A percentile compares a stretch with the other conserved stretches of the same genome.
Evolutionary conservation across 2,329 filamentous ascomycete genomes (phyloP).

Genomic region (Lizonia empirigonia): DNA sequence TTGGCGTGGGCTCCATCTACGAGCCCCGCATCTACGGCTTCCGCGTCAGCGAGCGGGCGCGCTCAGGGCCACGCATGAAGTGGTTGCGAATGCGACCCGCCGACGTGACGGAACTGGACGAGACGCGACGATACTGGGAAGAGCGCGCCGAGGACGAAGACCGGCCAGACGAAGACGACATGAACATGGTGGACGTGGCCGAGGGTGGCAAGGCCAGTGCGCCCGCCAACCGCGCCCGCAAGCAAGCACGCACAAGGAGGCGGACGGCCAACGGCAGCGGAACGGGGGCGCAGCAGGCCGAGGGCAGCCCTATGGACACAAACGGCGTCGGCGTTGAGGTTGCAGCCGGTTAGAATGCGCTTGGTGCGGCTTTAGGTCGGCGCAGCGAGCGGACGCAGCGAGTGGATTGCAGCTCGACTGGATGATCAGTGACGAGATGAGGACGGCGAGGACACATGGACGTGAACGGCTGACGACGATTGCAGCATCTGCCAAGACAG

Average conservation of each 20-base stretch:
- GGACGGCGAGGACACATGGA: background rate
- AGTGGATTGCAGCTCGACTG: background rate
- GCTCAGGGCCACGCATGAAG: constrained; percentile 92
- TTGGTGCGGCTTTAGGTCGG: background rate
- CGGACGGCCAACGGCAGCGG: constrained; percentile 41
- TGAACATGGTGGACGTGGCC: constrained; percentile 47
- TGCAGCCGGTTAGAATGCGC: constrained; percentile 27
- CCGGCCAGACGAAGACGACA: constrained; percentile 45
- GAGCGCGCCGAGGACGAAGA: constrained; percentile 52
- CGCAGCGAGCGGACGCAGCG: background rate
- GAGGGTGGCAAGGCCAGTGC: constrained; percentile 36
- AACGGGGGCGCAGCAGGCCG: constrained; percentile 9
- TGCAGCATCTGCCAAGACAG: too few relatives aligned
- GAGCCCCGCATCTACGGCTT: constrained; percentile 97
- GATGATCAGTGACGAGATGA: background rate
- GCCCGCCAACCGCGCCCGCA: constrained; percentile 44
- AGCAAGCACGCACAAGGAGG: constrained; percentile 45
- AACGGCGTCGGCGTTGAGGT: constrained; percentile 45
- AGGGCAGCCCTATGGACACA: constrained; percentile 50
- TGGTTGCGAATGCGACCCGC: constrained; percentile 87
- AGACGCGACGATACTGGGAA: constrained; percentile 59
- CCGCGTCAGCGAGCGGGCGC: constrained; percentile 85
- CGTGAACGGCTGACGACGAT: too few relatives aligned
- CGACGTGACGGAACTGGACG: constrained; percentile 82
- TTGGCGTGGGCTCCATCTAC: constrained; percentile 84